phyloP scores from a whole-genome alignment of 2,329 filamentous ascomycete genomes.

The Nemania bipapillata region DNA sequence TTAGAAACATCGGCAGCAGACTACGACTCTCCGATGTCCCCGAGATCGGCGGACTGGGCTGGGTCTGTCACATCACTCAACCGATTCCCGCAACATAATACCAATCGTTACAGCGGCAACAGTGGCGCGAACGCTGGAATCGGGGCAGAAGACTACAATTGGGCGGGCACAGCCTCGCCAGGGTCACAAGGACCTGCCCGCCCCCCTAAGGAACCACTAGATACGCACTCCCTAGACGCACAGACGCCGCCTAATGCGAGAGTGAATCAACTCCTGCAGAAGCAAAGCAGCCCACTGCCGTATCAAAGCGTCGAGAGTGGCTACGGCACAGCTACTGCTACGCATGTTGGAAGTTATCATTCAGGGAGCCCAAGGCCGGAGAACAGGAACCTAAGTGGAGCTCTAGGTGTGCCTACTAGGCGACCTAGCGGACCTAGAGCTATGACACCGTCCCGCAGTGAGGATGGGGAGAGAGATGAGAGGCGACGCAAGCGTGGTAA shows the following conservation, averaged over 20 bases:
- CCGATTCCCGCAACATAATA: conserved; percentile 60
- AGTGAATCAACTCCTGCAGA: conserved; percentile 63
- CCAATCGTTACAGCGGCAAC: conserved; percentile 62
- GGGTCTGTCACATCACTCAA: conserved; percentile 69
- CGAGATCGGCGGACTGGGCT: conserved; percentile 70
- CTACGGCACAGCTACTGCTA: conserved; percentile 62
- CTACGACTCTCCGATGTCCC: conserved; percentile 70
- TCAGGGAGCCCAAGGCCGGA: conserved; percentile 65
- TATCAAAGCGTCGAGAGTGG: conserved; percentile 66
- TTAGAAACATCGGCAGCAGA: conserved; percentile 78
- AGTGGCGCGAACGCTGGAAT: conserved; percentile 52
- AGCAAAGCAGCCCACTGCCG: conserved; percentile 65
- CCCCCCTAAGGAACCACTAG: conserved; percentile 72
- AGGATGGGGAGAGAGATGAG: conserved; percentile 60
- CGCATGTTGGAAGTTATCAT: conserved; percentile 59
- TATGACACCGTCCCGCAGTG: conserved; percentile 66
- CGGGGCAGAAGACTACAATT: conserved; percentile 57
- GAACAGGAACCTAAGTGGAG: conserved; percentile 67
- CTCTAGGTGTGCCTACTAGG: conserved; percentile 63
- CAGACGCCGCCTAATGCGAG: conserved; percentile 61
- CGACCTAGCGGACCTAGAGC: conserved; percentile 68
- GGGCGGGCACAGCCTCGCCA: conserved; percentile 56
- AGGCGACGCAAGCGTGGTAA: conserved; percentile 68
- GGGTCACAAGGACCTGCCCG: conserved; percentile 62
- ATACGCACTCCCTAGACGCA: conserved; percentile 50